Percentiles rank a stretch among this genome's conserved stretches.
phyloP scores from a whole-genome alignment of 305 asterid genomes.

The Fraxinus greggii region DNA sequence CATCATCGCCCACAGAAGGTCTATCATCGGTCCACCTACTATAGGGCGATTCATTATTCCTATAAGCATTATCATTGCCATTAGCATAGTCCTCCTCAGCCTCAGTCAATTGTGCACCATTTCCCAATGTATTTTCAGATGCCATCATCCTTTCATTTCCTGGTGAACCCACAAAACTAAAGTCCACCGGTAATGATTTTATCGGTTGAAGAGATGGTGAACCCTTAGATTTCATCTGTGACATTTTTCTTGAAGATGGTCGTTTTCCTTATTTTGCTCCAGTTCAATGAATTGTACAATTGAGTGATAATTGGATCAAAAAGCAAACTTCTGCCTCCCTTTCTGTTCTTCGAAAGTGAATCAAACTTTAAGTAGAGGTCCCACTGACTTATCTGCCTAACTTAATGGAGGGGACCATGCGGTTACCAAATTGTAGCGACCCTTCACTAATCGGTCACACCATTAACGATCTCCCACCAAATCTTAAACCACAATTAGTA shows the following conservation, averaged over 20 bases:
- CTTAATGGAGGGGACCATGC: constrained; percentile 86
- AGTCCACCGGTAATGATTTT: constrained; percentile 75
- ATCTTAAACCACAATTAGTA: constrained; percentile 36
- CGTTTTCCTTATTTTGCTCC: constrained; percentile 26
- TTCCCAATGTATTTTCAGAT: constrained; percentile 42
- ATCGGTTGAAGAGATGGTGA: constrained; percentile 57
- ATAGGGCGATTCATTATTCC: constrained; percentile 79
- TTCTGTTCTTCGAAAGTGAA: constrained; percentile 48
- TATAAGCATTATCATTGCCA: constrained; percentile 39
- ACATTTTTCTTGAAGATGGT: constrained; percentile 39
- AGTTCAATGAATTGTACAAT: constrained; percentile 47
- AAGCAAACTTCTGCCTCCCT: constrained; percentile 48
- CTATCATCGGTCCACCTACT: constrained; percentile 51
- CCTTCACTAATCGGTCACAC: constrained; percentile 32
- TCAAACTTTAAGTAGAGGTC: constrained; percentile 52
- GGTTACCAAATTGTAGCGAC: constrained; percentile 23
- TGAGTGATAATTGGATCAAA: constrained; percentile 68
- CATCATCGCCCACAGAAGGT: constrained; percentile 44
- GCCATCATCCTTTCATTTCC: constrained; percentile 42
- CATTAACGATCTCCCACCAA: constrained; percentile 25
- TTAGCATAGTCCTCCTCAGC: constrained; percentile 34
- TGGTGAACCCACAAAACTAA: constrained; percentile 45
- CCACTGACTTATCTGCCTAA: constrained; percentile 75
- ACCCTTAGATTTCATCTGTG: constrained; percentile 43
- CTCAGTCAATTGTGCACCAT: constrained; percentile 41